These are phyloP conservation scores for Microthlaspi erraticum DNA, from an alignment of 345 rosid species.

Conservation along the genomic window DNA sequence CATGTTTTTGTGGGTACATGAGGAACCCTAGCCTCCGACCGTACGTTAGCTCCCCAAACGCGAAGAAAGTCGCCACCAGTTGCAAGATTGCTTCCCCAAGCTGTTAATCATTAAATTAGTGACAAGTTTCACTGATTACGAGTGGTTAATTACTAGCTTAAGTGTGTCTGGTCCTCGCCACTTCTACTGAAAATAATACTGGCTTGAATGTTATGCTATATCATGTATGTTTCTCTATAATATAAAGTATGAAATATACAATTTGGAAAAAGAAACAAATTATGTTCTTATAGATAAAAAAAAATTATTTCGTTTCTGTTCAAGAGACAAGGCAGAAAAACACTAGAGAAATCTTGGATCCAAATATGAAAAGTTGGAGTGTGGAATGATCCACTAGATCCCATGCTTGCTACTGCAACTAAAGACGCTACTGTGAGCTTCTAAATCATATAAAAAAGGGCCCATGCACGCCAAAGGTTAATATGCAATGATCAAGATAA, in stretches of 20 bases:
- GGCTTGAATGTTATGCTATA: conserved; percentile 20
- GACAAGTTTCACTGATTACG: conserved; percentile 22
- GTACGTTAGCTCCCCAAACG: conserved; percentile 58
- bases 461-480: too few species aligned
- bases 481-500: too few species aligned
- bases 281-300: neutral
- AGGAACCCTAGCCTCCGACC: conserved; percentile 52
- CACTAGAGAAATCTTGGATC: too few species aligned
- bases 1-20: conserved; percentile 72
- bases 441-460: too few species aligned
- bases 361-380: too few species aligned
- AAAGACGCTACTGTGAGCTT: too few species aligned
- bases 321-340: conserved; percentile 19
- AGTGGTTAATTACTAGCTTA: conserved; percentile 26
- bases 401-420: too few species aligned
- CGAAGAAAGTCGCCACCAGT: conserved; percentile 40
- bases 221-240: conserved; percentile 15
- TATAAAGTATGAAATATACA: conserved; percentile 10
- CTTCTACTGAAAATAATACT: conserved; percentile 19
- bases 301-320: neutral
- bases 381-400: too few species aligned
- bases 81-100: conserved; percentile 55
- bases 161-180: neutral
- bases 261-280: neutral
- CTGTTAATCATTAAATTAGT: conserved; percentile 43